Evolutionary conservation across 2,329 filamentous ascomycete genomes (phyloP), one percentile per base, ranked within the genome.

Genomic region (Aspergillus sp.): DNA sequence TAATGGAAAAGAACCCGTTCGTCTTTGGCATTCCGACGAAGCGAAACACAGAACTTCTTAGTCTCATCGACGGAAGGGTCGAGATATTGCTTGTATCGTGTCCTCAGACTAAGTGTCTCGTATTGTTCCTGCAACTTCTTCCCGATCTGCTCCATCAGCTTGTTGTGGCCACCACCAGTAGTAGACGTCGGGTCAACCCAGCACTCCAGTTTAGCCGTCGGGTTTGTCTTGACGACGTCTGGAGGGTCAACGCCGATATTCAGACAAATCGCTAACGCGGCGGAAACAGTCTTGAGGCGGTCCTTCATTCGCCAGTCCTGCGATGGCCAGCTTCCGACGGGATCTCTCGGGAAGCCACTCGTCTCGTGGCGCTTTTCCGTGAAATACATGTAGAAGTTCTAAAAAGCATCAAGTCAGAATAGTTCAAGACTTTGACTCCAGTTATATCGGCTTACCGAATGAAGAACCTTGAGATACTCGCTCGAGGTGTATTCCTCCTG

Each of bases 311-410:
- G 89, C 95, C 95, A 99, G 73, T 98, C 95, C 71, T 96, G 90
- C 51, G 71, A 77, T 5, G 96, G 83, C 52, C 86, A 83, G 63
- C 75, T 78, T 56, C 78, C 78, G 20, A 72, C 73, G 19, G 80
- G 78, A 58, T 79, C 77, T 71, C 92, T 91, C 15, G 92, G 91
- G 65, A 93, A 91, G 20, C 92, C 95, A 37, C 91, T 93, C 20
- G 91, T 95, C 73, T 98, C 95, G 76, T 99, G 95, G 53, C 93
- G 89, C 76, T 98, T 98, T 76, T 99, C 95, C 62, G 93, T 97
- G 75, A 90, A 99, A 77, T 99, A 99, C 93, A 98, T 98, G 80
- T 96, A 98, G 86, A 96, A 99, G 65, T 91, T 96, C 89, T 96
- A 75, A 55, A 60, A 37, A 33, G 30, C n/a, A 56, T 57, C 61